Evolutionary conservation across 192 early-diverging fungal species (phyloP).

Genomic region (Cetraspora pellucida): DNA sequence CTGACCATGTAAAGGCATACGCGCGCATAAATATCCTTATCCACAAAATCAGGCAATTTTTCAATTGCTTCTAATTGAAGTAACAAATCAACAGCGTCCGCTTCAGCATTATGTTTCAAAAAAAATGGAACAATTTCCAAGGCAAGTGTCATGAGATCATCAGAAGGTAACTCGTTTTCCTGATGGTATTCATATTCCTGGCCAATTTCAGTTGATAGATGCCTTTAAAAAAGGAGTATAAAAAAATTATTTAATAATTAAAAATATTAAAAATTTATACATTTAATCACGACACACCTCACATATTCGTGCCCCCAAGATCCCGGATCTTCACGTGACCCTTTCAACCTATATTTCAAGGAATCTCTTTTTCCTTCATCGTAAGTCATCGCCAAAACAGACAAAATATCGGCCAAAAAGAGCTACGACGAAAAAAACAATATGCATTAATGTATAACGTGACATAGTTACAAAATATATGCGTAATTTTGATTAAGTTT

Average conservation of each 20-base stretch:
- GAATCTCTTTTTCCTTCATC: slow-evolving; percentile 84
- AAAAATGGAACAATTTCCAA: slow-evolving; percentile 92
- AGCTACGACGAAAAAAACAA: slow-evolving; percentile 46
- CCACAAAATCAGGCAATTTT: slow-evolving; percentile 78
- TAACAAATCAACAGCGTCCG: slow-evolving; percentile 96
- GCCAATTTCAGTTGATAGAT: slow-evolving; percentile 89
- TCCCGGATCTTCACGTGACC: slow-evolving; percentile 75
- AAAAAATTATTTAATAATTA: background rate
- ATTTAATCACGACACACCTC: slow-evolving; percentile 49
- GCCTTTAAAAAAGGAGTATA: slow-evolving; percentile 50
- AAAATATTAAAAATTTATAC: background rate
- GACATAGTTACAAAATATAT: too few relatives aligned
- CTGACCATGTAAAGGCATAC: slow-evolving; percentile 95
- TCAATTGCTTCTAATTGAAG: slow-evolving; percentile 87
- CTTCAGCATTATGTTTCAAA: slow-evolving; percentile 96
- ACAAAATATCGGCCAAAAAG: slow-evolving; percentile 92
- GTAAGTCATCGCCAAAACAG: slow-evolving; percentile 96
- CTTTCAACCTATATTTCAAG: slow-evolving; percentile 84
- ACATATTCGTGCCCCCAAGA: slow-evolving; percentile 99
- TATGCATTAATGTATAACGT: background rate
- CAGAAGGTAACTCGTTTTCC: slow-evolving; percentile 59
- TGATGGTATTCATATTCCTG: slow-evolving; percentile 72
- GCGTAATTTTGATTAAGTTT: background rate
- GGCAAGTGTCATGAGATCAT: slow-evolving; percentile 74
- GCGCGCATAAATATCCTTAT: slow-evolving; percentile 90